Percentiles rank a stretch among this genome's conserved stretches.
These are phyloP conservation scores for Candida pini DNA, from an alignment of 805 yeast species.

Conservation along the genomic window DNA sequence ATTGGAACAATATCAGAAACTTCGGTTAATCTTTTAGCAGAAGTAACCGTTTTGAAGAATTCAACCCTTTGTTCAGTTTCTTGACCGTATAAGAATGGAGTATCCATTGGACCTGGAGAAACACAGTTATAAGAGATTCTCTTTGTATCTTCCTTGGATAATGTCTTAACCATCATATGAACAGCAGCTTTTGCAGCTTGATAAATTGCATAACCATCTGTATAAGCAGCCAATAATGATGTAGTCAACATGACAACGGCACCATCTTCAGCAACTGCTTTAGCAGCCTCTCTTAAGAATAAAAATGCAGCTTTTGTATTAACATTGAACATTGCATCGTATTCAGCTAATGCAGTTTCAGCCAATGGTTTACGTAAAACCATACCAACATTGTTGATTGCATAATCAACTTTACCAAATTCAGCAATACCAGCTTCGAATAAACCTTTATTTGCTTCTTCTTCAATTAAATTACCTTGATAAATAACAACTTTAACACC, in stretches of 20 bases:
- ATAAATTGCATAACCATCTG: constrained; percentile 45
- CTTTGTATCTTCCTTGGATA: constrained; percentile 49
- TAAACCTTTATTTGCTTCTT: constrained; percentile 36
- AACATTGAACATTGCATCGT: constrained; percentile 44
- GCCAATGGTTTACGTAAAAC: constrained; percentile 56
- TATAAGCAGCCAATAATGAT: constrained; percentile 61
- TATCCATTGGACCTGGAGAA: constrained; percentile 66
- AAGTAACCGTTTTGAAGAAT: constrained; percentile 47
- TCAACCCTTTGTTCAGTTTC: constrained; percentile 48
- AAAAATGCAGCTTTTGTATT: constrained; percentile 60
- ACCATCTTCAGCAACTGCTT: constrained; percentile 45
- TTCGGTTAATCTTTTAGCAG: constrained; percentile 48
- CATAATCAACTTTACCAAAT: constrained; percentile 52
- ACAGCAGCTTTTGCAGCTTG: constrained; percentile 57
- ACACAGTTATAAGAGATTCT: constrained; percentile 49
- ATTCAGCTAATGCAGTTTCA: constrained; percentile 51
- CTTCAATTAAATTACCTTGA: constrained; percentile 39
- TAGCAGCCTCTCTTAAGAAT: constrained; percentile 53
- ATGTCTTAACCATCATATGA: constrained; percentile 45
- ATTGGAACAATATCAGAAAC: constrained; percentile 60
- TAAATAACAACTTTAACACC: constrained; percentile 37
- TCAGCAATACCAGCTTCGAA: constrained; percentile 39
- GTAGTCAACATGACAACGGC: constrained; percentile 54
- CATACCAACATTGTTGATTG: constrained; percentile 64
- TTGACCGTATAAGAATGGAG: constrained; percentile 59